Conservation (phyloP, 371 early-diverging fungal species). For the Apophysomyces trapeziformis region DNA sequence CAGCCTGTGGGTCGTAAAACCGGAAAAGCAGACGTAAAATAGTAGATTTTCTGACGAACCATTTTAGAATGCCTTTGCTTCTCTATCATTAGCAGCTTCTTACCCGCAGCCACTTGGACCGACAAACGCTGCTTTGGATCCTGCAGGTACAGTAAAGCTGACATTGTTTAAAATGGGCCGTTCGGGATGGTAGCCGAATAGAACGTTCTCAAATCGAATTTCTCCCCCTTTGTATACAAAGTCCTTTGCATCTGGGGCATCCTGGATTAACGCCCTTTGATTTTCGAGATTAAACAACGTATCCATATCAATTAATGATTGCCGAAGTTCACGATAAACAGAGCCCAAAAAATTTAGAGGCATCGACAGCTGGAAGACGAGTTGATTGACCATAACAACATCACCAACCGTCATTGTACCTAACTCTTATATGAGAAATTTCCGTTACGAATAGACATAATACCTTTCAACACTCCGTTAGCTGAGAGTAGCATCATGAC, state of each 20-base stretch:
- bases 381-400: slow-evolving; percentile 95
- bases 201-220: slow-evolving; percentile 85
- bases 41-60: slow-evolving; percentile 66
- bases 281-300: slow-evolving; percentile 86
- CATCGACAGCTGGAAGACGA: slow-evolving; percentile 92
- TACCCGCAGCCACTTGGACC: slow-evolving; percentile 95
- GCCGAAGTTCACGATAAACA: slow-evolving; percentile 93
- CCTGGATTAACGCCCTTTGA: slow-evolving; percentile 54
- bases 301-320: slow-evolving; percentile 96
- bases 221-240: slow-evolving; percentile 63
- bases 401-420: slow-evolving; percentile 92
- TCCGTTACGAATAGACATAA: not conserved
- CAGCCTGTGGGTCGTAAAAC: slow-evolving; percentile 82
- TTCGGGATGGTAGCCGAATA: slow-evolving; percentile 83
- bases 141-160: slow-evolving; percentile 84
- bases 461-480: slow-evolving; percentile 80
- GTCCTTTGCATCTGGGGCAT: slow-evolving; percentile 61
- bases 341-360: slow-evolving; percentile 98
- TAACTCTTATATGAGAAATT: slow-evolving; percentile 1
- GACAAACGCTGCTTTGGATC: slow-evolving; percentile 91
- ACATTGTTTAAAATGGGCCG: slow-evolving; percentile 79
- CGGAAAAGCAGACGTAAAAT: slow-evolving; percentile 81
- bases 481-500: slow-evolving; percentile 94
- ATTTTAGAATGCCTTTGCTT: not conserved
- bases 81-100: not conserved